A percentile compares a stretch with the other conserved stretches of the same genome.
These are phyloP conservation scores for Aspergillus texensis DNA, from an alignment of 2,329 filamentous ascomycete species.

Conservation along the genomic window DNA sequence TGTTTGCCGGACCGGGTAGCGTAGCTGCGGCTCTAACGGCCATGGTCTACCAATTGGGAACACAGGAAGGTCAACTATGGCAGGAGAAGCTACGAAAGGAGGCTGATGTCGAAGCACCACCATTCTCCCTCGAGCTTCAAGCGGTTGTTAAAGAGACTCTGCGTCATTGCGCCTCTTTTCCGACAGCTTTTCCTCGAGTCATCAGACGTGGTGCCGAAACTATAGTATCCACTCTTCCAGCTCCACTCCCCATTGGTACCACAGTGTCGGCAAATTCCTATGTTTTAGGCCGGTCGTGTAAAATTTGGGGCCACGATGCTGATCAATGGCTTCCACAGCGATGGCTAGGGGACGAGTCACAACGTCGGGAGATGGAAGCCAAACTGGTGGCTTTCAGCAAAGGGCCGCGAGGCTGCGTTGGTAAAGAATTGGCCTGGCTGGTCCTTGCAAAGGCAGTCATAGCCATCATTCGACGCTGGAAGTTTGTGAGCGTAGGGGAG, in stretches of 20 bases:
- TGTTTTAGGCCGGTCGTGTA: conserved; percentile 21
- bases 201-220: conserved; percentile 20
- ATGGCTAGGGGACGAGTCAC: conserved; percentile 18
- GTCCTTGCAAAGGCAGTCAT: conserved; percentile 15
- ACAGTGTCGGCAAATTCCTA: conserved; percentile 23
- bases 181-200: conserved; percentile 23
- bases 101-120: background rate
- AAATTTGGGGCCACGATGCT: conserved; percentile 19
- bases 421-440: conserved; percentile 21
- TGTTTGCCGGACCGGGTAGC: conserved; percentile 23
- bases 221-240: conserved; percentile 11
- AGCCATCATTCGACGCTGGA: conserved; percentile 16
- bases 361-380: conserved; percentile 19
- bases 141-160: conserved; percentile 25
- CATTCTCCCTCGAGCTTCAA: conserved; percentile 13
- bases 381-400: conserved; percentile 23
- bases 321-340: conserved; percentile 21
- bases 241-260: conserved; percentile 19
- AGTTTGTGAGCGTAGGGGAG: conserved; percentile 13
- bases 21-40: conserved; percentile 21
- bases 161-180: conserved; percentile 17
- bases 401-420: conserved; percentile 21
- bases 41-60: conserved; percentile 17
- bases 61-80: conserved; percentile 17
- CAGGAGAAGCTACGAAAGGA: conserved; percentile 18